Evolutionary conservation across 257 asterid genomes (phyloP).

Genomic region (Solanum lignicaule): DNA sequence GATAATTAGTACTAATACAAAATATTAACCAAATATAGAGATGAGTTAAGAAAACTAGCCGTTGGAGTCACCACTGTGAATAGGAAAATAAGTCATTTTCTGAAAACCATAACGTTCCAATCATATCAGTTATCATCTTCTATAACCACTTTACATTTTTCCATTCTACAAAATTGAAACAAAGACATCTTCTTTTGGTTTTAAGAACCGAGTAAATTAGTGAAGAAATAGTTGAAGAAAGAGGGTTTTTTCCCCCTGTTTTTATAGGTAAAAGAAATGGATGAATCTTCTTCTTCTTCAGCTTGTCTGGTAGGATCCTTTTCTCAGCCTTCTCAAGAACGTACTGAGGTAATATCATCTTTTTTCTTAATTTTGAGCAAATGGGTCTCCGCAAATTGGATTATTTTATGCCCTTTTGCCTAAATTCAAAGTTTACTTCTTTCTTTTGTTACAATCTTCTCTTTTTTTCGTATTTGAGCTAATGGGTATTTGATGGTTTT

Average conservation of each 20-base stretch:
- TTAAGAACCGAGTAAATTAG: not conserved
- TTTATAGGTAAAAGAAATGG: constrained; percentile 23
- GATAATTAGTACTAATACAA: not conserved
- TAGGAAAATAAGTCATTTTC: not conserved
- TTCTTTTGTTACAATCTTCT: not conserved
- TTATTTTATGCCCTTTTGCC: not conserved
- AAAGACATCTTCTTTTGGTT: not conserved
- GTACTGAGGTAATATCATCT: constrained; percentile 24
- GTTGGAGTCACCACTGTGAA: constrained; percentile 1
- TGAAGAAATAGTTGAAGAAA: not conserved
- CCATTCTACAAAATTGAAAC: not conserved
- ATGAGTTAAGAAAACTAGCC: constrained; percentile 10
- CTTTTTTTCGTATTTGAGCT: not conserved
- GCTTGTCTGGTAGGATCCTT: constrained; percentile 45
- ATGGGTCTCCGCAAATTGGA: not conserved
- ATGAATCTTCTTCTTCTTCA: constrained; percentile 33
- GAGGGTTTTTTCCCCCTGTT: not conserved
- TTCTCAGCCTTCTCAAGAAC: constrained; percentile 49
- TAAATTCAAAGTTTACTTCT: not conserved
- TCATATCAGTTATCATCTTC: not conserved
- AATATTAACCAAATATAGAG: not conserved
- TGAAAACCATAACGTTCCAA: not conserved
- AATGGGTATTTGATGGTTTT: not conserved
- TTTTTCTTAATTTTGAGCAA: not conserved
- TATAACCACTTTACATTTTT: not conserved